These are phyloP conservation scores for Penicillium subrubescens DNA, from an alignment of 495 filamentous ascomycete genomes.

Conservation along the genomic window DNA sequence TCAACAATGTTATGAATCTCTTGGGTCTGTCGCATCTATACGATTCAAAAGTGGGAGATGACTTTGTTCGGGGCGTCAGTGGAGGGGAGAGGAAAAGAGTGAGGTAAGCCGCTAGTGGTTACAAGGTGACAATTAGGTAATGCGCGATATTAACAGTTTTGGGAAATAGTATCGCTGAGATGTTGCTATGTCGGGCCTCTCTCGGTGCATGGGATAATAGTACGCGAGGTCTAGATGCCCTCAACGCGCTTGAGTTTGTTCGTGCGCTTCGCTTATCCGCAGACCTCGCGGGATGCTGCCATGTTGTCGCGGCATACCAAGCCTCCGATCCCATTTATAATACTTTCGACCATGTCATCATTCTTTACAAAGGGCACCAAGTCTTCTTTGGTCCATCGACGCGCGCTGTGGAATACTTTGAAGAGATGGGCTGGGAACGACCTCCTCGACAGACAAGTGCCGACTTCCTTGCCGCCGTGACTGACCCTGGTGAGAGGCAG, in stretches of 20 bases:
- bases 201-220: constrained; percentile 70
- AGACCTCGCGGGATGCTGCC: constrained; percentile 69
- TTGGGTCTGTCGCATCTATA: background rate
- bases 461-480: constrained; percentile 73
- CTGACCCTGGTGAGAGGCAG: constrained; percentile 60
- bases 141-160: background rate
- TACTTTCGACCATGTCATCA: constrained; percentile 57
- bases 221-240: constrained; percentile 79
- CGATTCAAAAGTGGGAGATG: background rate
- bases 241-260: constrained; percentile 69
- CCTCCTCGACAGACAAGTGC: constrained; percentile 60
- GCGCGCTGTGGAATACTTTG: constrained; percentile 60
- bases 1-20: background rate
- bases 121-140: background rate
- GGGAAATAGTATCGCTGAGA: background rate
- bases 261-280: constrained; percentile 72
- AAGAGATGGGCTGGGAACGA: constrained; percentile 57
- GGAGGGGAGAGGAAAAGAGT: background rate
- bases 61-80: background rate
- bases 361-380: constrained; percentile 63
- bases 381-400: constrained; percentile 63
- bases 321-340: constrained; percentile 80
- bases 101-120: background rate
- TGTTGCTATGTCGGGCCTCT: background rate
- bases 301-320: constrained; percentile 79